Evolutionary conservation across 306 rosid genomes (phyloP).

Genomic region (Pachyrhizus erosus): DNA sequence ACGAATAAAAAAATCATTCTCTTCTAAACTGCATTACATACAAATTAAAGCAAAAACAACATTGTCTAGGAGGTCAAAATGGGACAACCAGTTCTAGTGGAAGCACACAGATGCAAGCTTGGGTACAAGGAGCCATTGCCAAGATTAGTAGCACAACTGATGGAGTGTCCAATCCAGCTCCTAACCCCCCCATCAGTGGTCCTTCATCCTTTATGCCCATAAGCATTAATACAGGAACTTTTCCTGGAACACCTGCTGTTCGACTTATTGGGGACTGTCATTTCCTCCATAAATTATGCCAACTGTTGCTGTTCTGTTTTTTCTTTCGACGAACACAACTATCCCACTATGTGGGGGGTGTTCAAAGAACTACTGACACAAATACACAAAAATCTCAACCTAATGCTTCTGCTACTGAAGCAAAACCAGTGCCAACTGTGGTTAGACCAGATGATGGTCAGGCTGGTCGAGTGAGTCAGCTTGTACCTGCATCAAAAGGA

Average conservation of each 20-base stretch:
- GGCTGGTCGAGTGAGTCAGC: conserved; percentile 66
- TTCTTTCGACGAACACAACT: conserved; percentile 88
- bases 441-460: conserved; percentile 78
- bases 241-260: conserved; percentile 98
- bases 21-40: background rate
- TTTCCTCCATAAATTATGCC: conserved; percentile 94
- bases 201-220: conserved; percentile 90
- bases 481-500: conserved; percentile 70
- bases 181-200: conserved; percentile 77
- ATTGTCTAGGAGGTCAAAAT: conserved; percentile 75
- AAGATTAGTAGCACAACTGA: conserved; percentile 88
- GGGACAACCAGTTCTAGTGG: conserved; percentile 81
- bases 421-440: conserved; percentile 62
- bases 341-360: conserved; percentile 60
- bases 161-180: conserved; percentile 76
- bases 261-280: conserved; percentile 97
- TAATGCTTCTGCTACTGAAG: conserved; percentile 68
- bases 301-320: conserved; percentile 92
- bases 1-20: background rate
- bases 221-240: conserved; percentile 92
- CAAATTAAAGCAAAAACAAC: conserved; percentile 42
- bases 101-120: conserved; percentile 93
- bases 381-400: conserved; percentile 74
- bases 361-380: conserved; percentile 69
- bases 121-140: conserved; percentile 96